phyloP scores from a whole-genome alignment of 192 early-diverging fungal genomes.

The Coemansia umbellata region DNA sequence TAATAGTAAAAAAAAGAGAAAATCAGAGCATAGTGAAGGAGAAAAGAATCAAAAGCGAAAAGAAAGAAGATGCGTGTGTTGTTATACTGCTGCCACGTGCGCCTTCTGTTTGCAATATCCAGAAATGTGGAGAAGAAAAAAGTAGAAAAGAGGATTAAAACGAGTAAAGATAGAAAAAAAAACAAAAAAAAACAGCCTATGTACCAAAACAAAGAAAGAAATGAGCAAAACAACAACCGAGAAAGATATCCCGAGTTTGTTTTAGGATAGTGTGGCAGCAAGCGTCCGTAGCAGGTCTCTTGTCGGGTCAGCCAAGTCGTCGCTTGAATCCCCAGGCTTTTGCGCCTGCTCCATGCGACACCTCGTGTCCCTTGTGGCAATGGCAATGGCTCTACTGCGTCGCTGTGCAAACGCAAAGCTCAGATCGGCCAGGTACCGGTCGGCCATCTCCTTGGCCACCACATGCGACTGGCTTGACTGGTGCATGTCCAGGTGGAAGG shows the following conservation, averaged over 20 bases:
- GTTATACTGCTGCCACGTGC: too few relatives aligned
- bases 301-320: constrained; percentile 6
- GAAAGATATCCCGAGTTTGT: not conserved
- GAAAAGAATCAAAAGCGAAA: not conserved
- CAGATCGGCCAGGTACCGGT: not conserved
- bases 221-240: not conserved
- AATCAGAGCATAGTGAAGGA: not conserved
- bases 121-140: too few relatives aligned
- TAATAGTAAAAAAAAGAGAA: not conserved
- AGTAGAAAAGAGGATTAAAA: not conserved
- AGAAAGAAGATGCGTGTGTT: too few relatives aligned
- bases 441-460: constrained; percentile 1
- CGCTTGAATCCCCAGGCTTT: not conserved
- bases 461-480: constrained; percentile 10
- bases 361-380: not conserved
- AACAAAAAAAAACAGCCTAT: not conserved
- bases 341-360: not conserved
- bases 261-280: constrained; percentile 9
- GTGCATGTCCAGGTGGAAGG: constrained; percentile 41
- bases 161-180: not conserved
- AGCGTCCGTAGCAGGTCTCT: constrained; percentile 30
- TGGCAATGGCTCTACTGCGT: constrained; percentile 13
- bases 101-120: too few relatives aligned
- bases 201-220: not conserved
- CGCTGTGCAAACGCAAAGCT: constrained; percentile 36